Percentiles rank a stretch among this genome's conserved stretches.
phyloP scores from a whole-genome alignment of 805 yeast species.

The Myxozyma mucilagina region DNA sequence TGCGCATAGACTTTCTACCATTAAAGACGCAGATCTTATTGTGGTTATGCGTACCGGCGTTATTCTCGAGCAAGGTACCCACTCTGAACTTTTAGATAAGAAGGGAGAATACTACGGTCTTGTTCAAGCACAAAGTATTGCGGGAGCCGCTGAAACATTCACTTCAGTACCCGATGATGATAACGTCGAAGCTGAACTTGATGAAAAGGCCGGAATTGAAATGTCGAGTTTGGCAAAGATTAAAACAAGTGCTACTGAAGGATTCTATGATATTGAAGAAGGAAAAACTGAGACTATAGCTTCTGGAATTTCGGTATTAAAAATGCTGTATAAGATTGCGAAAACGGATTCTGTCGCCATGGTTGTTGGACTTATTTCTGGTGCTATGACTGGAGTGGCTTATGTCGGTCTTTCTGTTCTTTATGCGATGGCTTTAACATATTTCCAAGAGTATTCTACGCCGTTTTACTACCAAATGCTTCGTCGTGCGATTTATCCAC shows the following conservation, averaged over 20 bases:
- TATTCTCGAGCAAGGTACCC: constrained; percentile 52
- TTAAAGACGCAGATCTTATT: constrained; percentile 60
- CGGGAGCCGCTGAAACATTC: constrained; percentile 6
- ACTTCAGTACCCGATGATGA: constrained; percentile 11
- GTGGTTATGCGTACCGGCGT: constrained; percentile 54
- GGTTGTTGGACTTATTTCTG: constrained; percentile 18
- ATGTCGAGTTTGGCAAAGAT: constrained; percentile 6
- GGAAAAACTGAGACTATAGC: constrained; percentile 13
- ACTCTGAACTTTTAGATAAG: constrained; percentile 40
- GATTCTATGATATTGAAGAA: not conserved
- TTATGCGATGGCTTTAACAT: constrained; percentile 19
- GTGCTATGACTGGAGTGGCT: constrained; percentile 27
- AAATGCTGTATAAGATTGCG: constrained; percentile 6
- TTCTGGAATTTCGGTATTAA: constrained; percentile 6
- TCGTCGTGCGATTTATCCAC: constrained; percentile 16
- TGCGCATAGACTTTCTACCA: constrained; percentile 88
- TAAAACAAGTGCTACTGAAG: constrained; percentile 13
- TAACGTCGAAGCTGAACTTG: constrained; percentile 15
- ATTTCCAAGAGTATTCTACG: constrained; percentile 16
- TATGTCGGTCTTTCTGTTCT: constrained; percentile 15
- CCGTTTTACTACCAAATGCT: constrained; percentile 20
- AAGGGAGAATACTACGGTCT: constrained; percentile 40
- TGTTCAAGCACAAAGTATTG: constrained; percentile 43
- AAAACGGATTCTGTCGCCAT: constrained; percentile 8
- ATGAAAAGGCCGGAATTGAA: constrained; percentile 21